Evolutionary conservation across 2,329 filamentous ascomycete species (phyloP).

Genomic region (Xylaria sp.): DNA sequence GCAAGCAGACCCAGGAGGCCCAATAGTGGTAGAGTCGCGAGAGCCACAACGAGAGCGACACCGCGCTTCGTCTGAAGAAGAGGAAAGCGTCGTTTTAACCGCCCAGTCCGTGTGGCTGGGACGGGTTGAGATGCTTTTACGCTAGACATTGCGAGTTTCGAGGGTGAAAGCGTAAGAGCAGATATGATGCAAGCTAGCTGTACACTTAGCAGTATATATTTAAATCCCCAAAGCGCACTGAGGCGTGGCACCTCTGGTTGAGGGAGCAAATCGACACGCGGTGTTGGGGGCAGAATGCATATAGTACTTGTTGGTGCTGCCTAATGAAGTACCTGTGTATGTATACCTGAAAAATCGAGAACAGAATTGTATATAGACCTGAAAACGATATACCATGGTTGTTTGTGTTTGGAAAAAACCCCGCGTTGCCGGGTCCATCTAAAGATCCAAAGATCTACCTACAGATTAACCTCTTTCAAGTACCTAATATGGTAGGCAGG

Average conservation of each 20-base stretch:
- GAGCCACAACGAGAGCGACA: conserved; percentile 40
- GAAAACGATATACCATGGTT: neutral
- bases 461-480: too few species aligned
- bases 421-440: neutral
- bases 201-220: neutral
- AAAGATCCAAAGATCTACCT: neutral
- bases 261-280: too few species aligned
- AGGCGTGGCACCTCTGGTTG: too few species aligned
- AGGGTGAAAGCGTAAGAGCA: neutral
- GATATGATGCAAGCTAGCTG: neutral
- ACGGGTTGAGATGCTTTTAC: neutral
- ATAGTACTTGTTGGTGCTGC: too few species aligned
- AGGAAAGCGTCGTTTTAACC: conserved; percentile 43
- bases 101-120: conserved; percentile 35
- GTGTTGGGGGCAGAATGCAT: neutral
- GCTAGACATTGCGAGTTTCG: conserved; percentile 20
- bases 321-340: too few species aligned
- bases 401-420: neutral
- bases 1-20: conserved; percentile 48
- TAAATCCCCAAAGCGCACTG: too few species aligned
- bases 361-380: neutral
- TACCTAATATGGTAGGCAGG: too few species aligned
- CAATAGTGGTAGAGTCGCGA: conserved; percentile 48
- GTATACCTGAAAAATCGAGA: neutral
- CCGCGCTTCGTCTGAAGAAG: conserved; percentile 46